Percentiles rank a stretch among this genome's conserved stretches.
These are phyloP conservation scores for Adansonia digitata DNA, from an alignment of 345 rosid genomes.

Conservation along the genomic window DNA sequence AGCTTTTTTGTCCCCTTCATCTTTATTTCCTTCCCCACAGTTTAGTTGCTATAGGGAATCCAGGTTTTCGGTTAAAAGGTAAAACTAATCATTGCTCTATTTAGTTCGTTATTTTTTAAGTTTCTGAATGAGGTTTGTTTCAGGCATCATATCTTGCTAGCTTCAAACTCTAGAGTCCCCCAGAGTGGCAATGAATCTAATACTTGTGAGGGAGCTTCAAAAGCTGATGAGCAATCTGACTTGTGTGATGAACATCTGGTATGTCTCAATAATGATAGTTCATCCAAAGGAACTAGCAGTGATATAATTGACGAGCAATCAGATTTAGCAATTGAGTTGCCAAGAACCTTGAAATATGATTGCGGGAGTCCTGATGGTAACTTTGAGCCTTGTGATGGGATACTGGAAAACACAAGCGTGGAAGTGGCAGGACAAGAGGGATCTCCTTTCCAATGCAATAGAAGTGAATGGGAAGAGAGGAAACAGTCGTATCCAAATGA, in stretches of 20 bases:
- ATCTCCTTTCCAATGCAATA: constrained; percentile 12
- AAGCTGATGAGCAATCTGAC: constrained; percentile 19
- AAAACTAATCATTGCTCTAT: neutral
- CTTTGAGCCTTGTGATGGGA: constrained; percentile 27
- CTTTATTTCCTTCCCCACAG: constrained; percentile 46
- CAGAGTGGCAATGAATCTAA: constrained; percentile 22
- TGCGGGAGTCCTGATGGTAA: constrained; percentile 23
- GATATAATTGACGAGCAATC: constrained; percentile 24
- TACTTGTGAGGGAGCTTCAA: constrained; percentile 20
- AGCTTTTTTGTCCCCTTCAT: constrained; percentile 45
- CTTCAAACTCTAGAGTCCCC: constrained; percentile 23
- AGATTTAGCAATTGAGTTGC: constrained; percentile 29
- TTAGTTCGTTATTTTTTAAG: neutral
- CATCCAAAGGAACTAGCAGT: constrained; percentile 18
- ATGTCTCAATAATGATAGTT: constrained; percentile 17
- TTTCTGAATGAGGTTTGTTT: constrained; percentile 10
- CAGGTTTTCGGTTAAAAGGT: constrained; percentile 46
- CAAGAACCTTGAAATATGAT: constrained; percentile 25
- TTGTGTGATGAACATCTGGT: constrained; percentile 16
- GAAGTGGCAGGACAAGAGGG: constrained; percentile 6
- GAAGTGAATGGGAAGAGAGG: constrained; percentile 15
- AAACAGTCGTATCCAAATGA: constrained; percentile 26
- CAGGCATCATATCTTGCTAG: constrained; percentile 32
- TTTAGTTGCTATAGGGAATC: constrained; percentile 31
- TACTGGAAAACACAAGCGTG: constrained; percentile 5